These are phyloP conservation scores for Diaporthe ilicicola DNA, from an alignment of 2,329 filamentous ascomycete genomes.

Conservation along the genomic window DNA sequence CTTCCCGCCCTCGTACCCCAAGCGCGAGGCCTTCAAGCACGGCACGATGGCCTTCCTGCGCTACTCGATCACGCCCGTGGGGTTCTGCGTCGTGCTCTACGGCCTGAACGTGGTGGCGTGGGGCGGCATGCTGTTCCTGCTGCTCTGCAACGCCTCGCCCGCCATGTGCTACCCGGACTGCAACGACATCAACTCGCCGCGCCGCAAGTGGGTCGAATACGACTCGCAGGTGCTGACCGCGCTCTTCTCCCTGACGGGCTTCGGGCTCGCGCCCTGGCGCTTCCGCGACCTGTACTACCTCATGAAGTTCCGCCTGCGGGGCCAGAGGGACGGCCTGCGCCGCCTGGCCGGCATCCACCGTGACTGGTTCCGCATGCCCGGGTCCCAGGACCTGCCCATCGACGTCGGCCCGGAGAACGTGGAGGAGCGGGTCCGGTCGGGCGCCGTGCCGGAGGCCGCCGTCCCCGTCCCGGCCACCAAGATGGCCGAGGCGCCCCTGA, in stretches of 20 bases:
- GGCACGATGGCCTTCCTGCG: constrained; percentile 71
- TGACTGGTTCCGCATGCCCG: constrained; percentile 77
- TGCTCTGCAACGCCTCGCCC: constrained; percentile 78
- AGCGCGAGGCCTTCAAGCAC: constrained; percentile 65
- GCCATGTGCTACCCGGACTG: constrained; percentile 78
- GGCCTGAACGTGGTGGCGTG: constrained; percentile 85
- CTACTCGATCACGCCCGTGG: constrained; percentile 78
- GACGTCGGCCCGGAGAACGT: constrained; percentile 63
- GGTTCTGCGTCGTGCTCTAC: constrained; percentile 82
- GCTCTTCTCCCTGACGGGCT: constrained; percentile 87
- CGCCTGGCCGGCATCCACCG: constrained; percentile 78
- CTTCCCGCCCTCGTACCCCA: constrained; percentile 69
- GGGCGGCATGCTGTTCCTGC: constrained; percentile 90
- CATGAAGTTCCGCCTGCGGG: constrained; percentile 66
- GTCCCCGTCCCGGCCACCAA: constrained; percentile 72
- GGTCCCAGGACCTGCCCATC: constrained; percentile 66
- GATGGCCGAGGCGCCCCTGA: constrained; percentile 74
- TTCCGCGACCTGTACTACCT: constrained; percentile 82
- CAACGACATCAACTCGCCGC: constrained; percentile 76
- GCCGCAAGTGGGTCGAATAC: constrained; percentile 86
- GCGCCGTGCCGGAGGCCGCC: constrained; percentile 49
- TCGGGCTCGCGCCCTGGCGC: constrained; percentile 85
- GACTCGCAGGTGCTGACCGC: constrained; percentile 85
- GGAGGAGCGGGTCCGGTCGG: constrained; percentile 44
- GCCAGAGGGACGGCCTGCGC: constrained; percentile 66